Percentiles rank a stretch among this genome's conserved stretches.
Evolutionary conservation across 2,329 filamentous ascomycete species (phyloP).

Genomic region (Cladosporium cucumerinum): DNA sequence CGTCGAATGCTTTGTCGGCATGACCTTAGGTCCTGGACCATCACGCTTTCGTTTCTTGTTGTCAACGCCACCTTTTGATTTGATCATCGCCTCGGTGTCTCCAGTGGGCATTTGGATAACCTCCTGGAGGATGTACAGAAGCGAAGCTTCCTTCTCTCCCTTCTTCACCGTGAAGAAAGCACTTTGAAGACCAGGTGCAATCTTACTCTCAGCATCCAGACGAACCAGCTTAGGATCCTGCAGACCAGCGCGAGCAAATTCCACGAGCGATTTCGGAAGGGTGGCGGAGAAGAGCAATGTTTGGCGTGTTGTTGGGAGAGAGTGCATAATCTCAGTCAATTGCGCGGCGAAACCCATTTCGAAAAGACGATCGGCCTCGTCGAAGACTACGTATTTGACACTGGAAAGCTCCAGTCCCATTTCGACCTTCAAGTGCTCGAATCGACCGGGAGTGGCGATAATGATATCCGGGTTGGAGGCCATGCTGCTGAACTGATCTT

Average conservation of each 20-base stretch:
- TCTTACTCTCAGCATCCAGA: constrained; percentile 89
- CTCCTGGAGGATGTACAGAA: constrained; percentile 84
- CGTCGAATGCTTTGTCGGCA: constrained; percentile 84
- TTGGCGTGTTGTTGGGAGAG: constrained; percentile 77
- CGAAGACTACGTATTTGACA: constrained; percentile 91
- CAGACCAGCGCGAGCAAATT: constrained; percentile 89
- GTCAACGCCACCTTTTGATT: constrained; percentile 44
- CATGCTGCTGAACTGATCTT: constrained; percentile 93
- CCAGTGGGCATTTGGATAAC: constrained; percentile 86
- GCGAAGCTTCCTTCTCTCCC: constrained; percentile 86
- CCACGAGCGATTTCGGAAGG: constrained; percentile 86
- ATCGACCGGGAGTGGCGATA: constrained; percentile 94
- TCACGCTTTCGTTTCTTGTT: constrained; percentile 71
- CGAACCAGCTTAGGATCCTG: constrained; percentile 89
- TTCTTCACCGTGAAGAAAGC: constrained; percentile 93
- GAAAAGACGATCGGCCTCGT: constrained; percentile 94
- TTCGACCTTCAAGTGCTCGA: constrained; percentile 93
- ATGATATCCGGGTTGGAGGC: constrained; percentile 93
- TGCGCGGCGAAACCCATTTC: constrained; percentile 98
- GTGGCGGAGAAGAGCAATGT: constrained; percentile 95
- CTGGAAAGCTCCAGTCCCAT: constrained; percentile 91
- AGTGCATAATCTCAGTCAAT: constrained; percentile 86
- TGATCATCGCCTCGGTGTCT: constrained; percentile 51
- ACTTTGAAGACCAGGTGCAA: constrained; percentile 92
- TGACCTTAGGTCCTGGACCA: constrained; percentile 57